These are phyloP conservation scores for Scytalidium lignicola DNA, from an alignment of 2,329 filamentous ascomycete genomes.

Conservation along the genomic window DNA sequence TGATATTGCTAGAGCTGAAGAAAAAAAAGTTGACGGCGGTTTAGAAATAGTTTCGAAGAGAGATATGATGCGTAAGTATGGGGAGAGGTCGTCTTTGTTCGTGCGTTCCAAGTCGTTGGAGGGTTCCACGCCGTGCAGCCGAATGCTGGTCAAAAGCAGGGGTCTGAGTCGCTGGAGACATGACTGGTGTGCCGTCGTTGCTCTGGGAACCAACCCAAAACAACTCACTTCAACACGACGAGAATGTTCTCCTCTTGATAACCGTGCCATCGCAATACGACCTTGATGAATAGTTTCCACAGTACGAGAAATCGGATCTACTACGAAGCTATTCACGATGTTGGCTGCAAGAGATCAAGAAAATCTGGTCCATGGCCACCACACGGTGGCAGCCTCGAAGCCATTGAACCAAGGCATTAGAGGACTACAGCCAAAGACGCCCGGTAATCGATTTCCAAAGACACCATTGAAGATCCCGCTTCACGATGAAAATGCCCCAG, in stretches of 20 bases:
- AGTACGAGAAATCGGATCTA: constrained; percentile 11
- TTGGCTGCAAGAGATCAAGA: constrained; percentile 80
- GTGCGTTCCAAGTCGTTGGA: not conserved
- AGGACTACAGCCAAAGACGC: constrained; percentile 69
- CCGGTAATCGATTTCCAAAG: constrained; percentile 69
- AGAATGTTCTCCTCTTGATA: not conserved
- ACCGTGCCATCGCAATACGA: constrained; percentile 1
- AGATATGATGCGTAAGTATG: not conserved
- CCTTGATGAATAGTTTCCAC: not conserved
- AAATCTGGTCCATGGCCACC: constrained; percentile 73
- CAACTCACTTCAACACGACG: not conserved
- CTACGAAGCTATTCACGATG: constrained; percentile 43
- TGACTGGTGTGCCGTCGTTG: constrained; percentile 4
- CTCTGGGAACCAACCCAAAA: constrained; percentile 10
- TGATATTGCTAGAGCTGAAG: constrained; percentile 3
- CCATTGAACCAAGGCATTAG: constrained; percentile 60
- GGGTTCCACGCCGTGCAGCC: not conserved
- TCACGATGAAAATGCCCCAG: constrained; percentile 79
- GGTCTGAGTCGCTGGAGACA: not conserved
- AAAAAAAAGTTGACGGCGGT: not conserved
- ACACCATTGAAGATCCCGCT: constrained; percentile 73
- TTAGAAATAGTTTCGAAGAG: not conserved
- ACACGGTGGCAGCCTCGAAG: constrained; percentile 66
- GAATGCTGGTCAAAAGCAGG: not conserved
- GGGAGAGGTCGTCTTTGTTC: not conserved